phyloP scores from a whole-genome alignment of 768 basidiomycete genomes.

The Amanita jacksonii region DNA sequence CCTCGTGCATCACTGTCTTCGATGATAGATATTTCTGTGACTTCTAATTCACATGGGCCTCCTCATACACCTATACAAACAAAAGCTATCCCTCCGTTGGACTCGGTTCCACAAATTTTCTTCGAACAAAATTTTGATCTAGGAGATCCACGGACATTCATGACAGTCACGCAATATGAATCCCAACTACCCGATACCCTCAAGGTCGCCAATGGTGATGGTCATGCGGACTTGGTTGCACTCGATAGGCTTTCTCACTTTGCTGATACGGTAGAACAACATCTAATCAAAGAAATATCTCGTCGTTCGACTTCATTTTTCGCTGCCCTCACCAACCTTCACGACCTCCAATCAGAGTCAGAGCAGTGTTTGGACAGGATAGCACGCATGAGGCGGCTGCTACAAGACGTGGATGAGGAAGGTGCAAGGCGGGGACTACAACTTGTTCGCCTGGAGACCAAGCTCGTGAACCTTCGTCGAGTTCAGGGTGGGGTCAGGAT shows the following conservation, averaged over 20 bases:
- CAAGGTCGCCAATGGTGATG: not conserved
- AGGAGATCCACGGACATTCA: slow-evolving; percentile 68
- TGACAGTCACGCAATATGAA: slow-evolving; percentile 67
- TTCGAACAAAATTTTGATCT: slow-evolving; percentile 75
- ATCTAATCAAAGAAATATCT: slow-evolving; percentile 89
- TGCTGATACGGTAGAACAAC: slow-evolving; percentile 89
- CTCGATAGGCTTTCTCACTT: slow-evolving; percentile 89
- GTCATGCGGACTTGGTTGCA: slow-evolving; percentile 31
- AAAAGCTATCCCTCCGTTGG: slow-evolving; percentile 56
- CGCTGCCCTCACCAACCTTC: slow-evolving; percentile 88
- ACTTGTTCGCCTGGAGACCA: slow-evolving; percentile 55
- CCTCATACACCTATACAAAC: slow-evolving; percentile 20
- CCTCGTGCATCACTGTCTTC: slow-evolving; percentile 15
- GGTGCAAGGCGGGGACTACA: slow-evolving; percentile 74
- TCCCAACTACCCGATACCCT: slow-evolving; percentile 49
- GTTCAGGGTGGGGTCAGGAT: slow-evolving; percentile 56
- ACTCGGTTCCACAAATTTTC: slow-evolving; percentile 72
- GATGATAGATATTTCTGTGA: slow-evolving; percentile 13
- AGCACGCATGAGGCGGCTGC: slow-evolving; percentile 54
- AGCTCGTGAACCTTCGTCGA: slow-evolving; percentile 47
- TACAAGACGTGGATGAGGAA: slow-evolving; percentile 68
- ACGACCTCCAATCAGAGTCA: slow-evolving; percentile 86
- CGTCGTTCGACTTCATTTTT: slow-evolving; percentile 91
- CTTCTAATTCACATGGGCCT: slow-evolving; percentile 14
- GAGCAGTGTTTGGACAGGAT: slow-evolving; percentile 74